phyloP scores from a whole-genome alignment of 148 eudicot species.

The Cornus florida region DNA sequence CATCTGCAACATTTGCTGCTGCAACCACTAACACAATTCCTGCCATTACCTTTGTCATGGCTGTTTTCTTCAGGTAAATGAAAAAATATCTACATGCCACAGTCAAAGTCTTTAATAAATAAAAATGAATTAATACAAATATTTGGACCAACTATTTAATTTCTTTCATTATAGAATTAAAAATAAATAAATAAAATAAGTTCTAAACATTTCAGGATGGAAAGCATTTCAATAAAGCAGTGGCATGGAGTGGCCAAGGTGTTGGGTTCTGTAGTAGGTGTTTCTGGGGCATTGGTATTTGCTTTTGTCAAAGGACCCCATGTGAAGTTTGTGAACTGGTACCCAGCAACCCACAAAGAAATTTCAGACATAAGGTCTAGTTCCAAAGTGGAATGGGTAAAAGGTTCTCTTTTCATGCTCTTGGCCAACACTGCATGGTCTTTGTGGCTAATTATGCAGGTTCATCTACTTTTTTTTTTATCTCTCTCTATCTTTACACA shows the following conservation, averaged over 20 bases:
- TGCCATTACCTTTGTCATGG: slow-evolving; percentile 29
- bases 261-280: slow-evolving; percentile 21
- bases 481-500: not conserved
- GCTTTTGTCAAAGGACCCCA: slow-evolving; percentile 37
- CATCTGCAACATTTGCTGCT: slow-evolving; percentile 38
- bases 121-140: too few species aligned
- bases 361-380: not conserved
- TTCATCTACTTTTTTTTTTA: not conserved
- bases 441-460: slow-evolving; percentile 35
- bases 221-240: slow-evolving; percentile 20
- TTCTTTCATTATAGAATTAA: not conserved
- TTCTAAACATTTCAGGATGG: slow-evolving; percentile 20
- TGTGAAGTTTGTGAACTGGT: slow-evolving; percentile 20
- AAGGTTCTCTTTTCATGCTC: slow-evolving; percentile 33
- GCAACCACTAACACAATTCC: slow-evolving; percentile 33
- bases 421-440: slow-evolving; percentile 23
- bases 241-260: slow-evolving; percentile 28
- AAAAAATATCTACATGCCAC: not conserved
- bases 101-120: not conserved
- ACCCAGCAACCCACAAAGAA: not conserved
- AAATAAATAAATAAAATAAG: not conserved
- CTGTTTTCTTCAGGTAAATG: slow-evolving; percentile 23
- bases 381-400: slow-evolving; percentile 19
- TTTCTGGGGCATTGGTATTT: slow-evolving; percentile 36
- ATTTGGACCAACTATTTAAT: not conserved